Base-by-base conservation (phyloP, 2,329 filamentous ascomycete species). In the Exserohilum turcica region DNA sequence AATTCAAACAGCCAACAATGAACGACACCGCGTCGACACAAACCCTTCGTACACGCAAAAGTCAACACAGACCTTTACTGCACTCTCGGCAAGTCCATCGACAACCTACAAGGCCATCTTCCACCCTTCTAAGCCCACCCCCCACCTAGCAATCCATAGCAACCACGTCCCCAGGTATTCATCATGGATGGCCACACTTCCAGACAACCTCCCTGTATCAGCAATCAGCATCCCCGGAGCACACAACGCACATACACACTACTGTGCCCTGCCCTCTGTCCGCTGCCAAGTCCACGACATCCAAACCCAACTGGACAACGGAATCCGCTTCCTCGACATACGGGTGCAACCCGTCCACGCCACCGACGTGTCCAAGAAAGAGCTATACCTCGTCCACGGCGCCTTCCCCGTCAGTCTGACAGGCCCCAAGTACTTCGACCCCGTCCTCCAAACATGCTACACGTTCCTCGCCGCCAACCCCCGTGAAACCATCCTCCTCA, bases 311-410 rank as follows among this genome's bases (percentile, higher is more conserved):
- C 85, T 99, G 24, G 81, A 86, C 51, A 93, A 96, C 71, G 94
- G 94, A 24, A 89, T 97, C 39, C 91, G 94, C 45, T 97, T 97
- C 80, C 86, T 99, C 62, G 94, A 99, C 72, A 85, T 99, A 57
- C 87, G 94, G 45, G 89, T 97, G 1, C 87, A 89, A 64, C 85
- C 86, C 1, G 79, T 82, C 27, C 79, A 79, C 46, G 80, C 84
- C 1, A 78, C 82, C 1, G 80, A 88, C 47, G 71, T 77, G 0
- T 79, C 80, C 57, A 84, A 84, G 60, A 86, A 91, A 70, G 82
- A 84, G 35, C 82, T 97, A 13, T 79, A 87, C 48, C 89, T 99
- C 27, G 93, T 97, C 4, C 94, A 99, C 78, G 87, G 88, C 67
- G 90, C 86, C 19, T 97, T 97, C 72, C 92, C 94, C 50, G 86